Conservation (phyloP, 768 basidiomycete genomes). For the Auriscalpium orientale region DNA sequence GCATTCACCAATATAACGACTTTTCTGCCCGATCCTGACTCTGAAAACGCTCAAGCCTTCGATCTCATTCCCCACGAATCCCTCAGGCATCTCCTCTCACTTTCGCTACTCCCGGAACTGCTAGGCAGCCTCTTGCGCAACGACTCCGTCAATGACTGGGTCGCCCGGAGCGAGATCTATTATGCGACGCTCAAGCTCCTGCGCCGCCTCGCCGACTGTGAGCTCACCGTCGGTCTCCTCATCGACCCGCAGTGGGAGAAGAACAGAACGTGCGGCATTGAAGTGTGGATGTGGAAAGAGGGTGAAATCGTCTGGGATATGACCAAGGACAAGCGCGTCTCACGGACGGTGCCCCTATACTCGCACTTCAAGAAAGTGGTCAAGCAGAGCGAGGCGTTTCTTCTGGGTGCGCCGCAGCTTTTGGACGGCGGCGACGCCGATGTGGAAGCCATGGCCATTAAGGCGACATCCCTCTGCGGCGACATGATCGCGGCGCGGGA, state of each 20-base stretch:
- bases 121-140: constrained; percentile 43
- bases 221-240: constrained; percentile 38
- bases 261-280: constrained; percentile 32
- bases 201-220: constrained; percentile 42
- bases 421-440: constrained; percentile 25
- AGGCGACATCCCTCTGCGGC: constrained; percentile 40
- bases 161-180: constrained; percentile 37
- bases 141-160: constrained; percentile 50
- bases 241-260: constrained; percentile 31
- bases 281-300: constrained; percentile 38
- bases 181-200: constrained; percentile 41
- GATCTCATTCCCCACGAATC: constrained; percentile 44
- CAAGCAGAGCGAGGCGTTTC: constrained; percentile 43
- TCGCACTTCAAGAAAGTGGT: constrained; percentile 47
- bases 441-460: constrained; percentile 30
- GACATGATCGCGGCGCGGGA: constrained; percentile 45
- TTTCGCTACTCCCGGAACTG: constrained; percentile 40
- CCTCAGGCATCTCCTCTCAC: constrained; percentile 32
- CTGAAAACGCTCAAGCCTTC: constrained; percentile 34
- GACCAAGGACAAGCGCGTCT: constrained; percentile 10
- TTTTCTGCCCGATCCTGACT: constrained; percentile 41
- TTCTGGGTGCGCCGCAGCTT: constrained; percentile 36
- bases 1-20: constrained; percentile 31
- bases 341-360: constrained; percentile 35
- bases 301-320: constrained; percentile 12